Conservation (phyloP, 306 rosid species). For the Clitoria ternatea region DNA sequence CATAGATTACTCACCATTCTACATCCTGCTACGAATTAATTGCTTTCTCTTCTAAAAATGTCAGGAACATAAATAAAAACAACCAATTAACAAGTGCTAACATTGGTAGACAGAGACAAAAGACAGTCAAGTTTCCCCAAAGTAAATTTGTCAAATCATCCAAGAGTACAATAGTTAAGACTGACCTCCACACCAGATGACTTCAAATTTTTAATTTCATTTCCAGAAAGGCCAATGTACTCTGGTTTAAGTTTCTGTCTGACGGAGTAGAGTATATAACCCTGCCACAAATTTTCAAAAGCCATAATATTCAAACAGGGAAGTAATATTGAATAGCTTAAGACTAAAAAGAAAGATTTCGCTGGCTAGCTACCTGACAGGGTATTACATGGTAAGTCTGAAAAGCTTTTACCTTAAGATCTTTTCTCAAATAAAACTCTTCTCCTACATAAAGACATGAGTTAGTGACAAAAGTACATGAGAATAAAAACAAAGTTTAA, state of each 20-base stretch:
- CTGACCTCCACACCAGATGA: conserved; percentile 83
- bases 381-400: conserved; percentile 83
- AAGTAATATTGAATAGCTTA: background rate
- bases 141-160: conserved; percentile 7
- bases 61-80: background rate
- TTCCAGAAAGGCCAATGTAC: conserved; percentile 54
- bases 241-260: conserved; percentile 78
- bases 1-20: background rate
- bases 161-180: conserved; percentile 28
- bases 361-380: conserved; percentile 60
- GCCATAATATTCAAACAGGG: background rate
- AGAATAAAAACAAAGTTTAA: background rate
- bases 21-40: background rate
- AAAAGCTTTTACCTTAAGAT: conserved; percentile 83
- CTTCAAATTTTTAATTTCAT: conserved; percentile 69
- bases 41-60: conserved; percentile 1
- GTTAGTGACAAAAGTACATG: background rate
- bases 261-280: conserved; percentile 67
- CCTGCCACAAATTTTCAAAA: conserved; percentile 53
- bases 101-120: background rate
- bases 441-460: conserved; percentile 54
- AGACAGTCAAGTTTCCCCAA: background rate
- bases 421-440: conserved; percentile 62
- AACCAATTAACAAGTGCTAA: background rate
- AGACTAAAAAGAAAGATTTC: background rate